Conservation (phyloP, 495 filamentous ascomycete genomes). For the Podospora anserina region DNA sequence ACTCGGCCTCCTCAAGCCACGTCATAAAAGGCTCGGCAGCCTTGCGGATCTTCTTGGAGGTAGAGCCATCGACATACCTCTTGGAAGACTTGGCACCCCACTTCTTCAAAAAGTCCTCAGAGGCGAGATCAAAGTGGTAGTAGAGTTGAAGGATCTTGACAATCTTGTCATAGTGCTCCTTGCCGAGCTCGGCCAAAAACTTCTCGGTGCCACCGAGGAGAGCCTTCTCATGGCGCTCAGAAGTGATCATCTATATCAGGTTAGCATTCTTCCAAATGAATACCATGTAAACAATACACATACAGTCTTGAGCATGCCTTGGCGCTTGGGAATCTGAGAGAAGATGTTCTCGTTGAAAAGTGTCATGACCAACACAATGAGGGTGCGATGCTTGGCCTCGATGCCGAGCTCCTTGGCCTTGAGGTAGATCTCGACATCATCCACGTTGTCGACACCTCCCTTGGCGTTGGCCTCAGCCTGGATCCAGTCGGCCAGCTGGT, state of each 20-base stretch:
- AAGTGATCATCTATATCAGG: slow-evolving; percentile 64
- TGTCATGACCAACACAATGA: slow-evolving; percentile 87
- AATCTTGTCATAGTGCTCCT: slow-evolving; percentile 71
- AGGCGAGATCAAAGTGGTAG: slow-evolving; percentile 83
- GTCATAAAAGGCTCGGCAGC: slow-evolving; percentile 87
- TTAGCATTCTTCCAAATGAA: slow-evolving; percentile 32
- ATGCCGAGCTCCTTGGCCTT: slow-evolving; percentile 97
- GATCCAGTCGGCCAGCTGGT: slow-evolving; percentile 92
- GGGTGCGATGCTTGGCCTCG: slow-evolving; percentile 88
- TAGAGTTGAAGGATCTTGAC: slow-evolving; percentile 80
- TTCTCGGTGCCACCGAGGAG: slow-evolving; percentile 96
- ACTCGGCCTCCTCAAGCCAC: slow-evolving; percentile 87
- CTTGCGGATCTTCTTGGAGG: slow-evolving; percentile 94
- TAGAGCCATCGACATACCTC: slow-evolving; percentile 88
- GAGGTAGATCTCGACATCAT: slow-evolving; percentile 85
- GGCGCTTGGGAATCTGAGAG: slow-evolving; percentile 74
- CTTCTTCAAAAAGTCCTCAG: slow-evolving; percentile 80
- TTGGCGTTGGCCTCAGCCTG: slow-evolving; percentile 66
- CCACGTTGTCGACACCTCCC: slow-evolving; percentile 69
- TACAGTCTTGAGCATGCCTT: slow-evolving; percentile 81
- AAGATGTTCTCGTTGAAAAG: slow-evolving; percentile 88
- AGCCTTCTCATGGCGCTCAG: slow-evolving; percentile 92
- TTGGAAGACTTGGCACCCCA: slow-evolving; percentile 96
- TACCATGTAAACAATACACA: slow-evolving; percentile 22
- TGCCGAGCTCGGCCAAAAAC: slow-evolving; percentile 65